Base-by-base conservation (phyloP, 2,329 filamentous ascomycete genomes). In the Penicillium corylophilum region DNA sequence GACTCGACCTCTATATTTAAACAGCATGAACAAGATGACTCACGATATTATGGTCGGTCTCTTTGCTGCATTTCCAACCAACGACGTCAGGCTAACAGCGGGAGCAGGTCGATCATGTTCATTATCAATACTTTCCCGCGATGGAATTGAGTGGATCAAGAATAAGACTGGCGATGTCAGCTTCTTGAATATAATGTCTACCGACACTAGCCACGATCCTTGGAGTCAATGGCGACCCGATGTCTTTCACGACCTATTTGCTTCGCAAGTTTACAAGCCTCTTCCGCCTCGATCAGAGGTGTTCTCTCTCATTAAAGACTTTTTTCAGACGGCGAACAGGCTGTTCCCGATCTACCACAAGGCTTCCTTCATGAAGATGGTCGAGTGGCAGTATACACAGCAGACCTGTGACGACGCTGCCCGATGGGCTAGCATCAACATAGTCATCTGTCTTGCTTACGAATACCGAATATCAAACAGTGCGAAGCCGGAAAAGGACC, bases 191-290 rank as follows among this genome's bases (percentile, higher is more conserved):
- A 93, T 95, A 83, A 90, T 97, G 50, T 85, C 86, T 2, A 85
- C 89, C 44, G 86, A 91, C 29, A 88, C 88, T 4, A 84, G 89
- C 43, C 88, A 94, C 59, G 89, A 90, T 71, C 93, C 94, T 62
- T 96, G 89, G 87, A 89, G 87, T 58, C 87, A 91, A 61, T 96
- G 92, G 92, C 95, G 95, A 63, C 90, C 91, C n/a, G 91, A 96
- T 69, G 86, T 97, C 20, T 97, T 96, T 71, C 82, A 87, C 43
- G 92, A 96, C 67, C 80, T 97, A 8, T 97, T 97, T 73, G 82
- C 85, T 49, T 85, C 91, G 15, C 85, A 85, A 5, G 81, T 95
- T 24, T 96, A 91, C 77, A 86, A 86, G 49, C 85, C 85, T 16
- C 73, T 96, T 20, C 93, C 93, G 2, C 78, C 88, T 1, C 93